These are phyloP conservation scores for Penicillium daleae DNA, from an alignment of 495 filamentous ascomycete species.

Conservation along the genomic window DNA sequence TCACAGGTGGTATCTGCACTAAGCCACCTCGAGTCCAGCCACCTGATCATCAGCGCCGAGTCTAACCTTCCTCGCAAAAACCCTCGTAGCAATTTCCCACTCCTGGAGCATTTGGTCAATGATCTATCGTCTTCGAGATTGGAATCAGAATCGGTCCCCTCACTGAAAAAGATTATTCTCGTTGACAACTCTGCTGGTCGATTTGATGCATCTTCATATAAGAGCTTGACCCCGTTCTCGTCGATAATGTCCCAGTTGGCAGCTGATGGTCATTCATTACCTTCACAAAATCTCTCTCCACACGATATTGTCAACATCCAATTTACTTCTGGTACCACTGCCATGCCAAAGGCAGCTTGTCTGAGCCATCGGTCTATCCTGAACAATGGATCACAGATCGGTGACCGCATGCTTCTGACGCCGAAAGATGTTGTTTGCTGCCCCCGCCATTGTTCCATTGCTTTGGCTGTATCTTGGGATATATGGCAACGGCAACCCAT, in stretches of 20 bases:
- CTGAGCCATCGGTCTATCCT: slow-evolving; percentile 82
- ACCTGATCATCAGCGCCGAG: slow-evolving; percentile 82
- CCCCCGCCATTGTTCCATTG: slow-evolving; percentile 92
- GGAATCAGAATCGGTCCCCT: slow-evolving; percentile 67
- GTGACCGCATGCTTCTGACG: slow-evolving; percentile 78
- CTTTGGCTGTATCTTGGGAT: slow-evolving; percentile 88
- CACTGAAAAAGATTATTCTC: slow-evolving; percentile 69
- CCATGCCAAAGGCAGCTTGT: slow-evolving; percentile 88
- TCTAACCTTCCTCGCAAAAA: slow-evolving; percentile 83
- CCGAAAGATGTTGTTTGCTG: slow-evolving; percentile 76
- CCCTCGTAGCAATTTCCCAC: slow-evolving; percentile 73
- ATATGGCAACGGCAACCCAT: slow-evolving; percentile 92
- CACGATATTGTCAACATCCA: slow-evolving; percentile 91
- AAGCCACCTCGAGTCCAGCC: slow-evolving; percentile 70
- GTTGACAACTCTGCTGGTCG: slow-evolving; percentile 78
- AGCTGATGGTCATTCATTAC: slow-evolving; percentile 47
- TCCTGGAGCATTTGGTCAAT: slow-evolving; percentile 67
- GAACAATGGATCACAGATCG: slow-evolving; percentile 86
- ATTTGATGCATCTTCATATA: slow-evolving; percentile 51
- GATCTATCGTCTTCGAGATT: slow-evolving; percentile 58
- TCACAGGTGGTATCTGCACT: slow-evolving; percentile 78
- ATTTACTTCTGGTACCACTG: slow-evolving; percentile 94
- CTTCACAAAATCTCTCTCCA: slow-evolving; percentile 55
- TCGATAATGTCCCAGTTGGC: slow-evolving; percentile 50
- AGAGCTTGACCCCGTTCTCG: slow-evolving; percentile 56